Percentiles rank a stretch among this genome's conserved stretches.
Conservation (phyloP, 371 early-diverging fungal species). For the Basidiobolus meristosporus region DNA sequence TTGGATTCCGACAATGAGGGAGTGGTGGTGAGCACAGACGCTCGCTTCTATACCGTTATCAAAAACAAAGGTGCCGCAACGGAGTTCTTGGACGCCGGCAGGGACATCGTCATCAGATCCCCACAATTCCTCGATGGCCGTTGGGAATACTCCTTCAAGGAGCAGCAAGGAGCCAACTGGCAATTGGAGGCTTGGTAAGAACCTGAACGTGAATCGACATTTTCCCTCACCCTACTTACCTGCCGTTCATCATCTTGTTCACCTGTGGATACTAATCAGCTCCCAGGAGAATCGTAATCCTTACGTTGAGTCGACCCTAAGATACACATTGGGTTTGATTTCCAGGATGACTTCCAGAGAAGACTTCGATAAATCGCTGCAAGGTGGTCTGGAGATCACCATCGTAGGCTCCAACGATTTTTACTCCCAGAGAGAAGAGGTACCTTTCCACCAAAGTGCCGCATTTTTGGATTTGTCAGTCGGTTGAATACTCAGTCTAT, state of each 20-base stretch:
- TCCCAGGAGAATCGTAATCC: slow-evolving; percentile 8
- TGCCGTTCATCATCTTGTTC: too few species aligned
- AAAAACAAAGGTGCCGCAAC: slow-evolving; percentile 7
- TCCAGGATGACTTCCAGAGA: slow-evolving; percentile 8
- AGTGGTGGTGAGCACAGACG: slow-evolving; percentile 60
- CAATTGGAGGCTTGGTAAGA: background rate
- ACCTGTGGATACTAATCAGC: background rate
- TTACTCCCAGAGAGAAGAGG: slow-evolving; percentile 70
- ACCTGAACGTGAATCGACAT: too few species aligned
- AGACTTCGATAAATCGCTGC: slow-evolving; percentile 5
- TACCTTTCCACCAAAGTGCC: slow-evolving; percentile 6
- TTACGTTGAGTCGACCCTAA: slow-evolving; percentile 23
- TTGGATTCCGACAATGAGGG: slow-evolving; percentile 64
- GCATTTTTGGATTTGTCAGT: too few species aligned
- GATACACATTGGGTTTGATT: slow-evolving; percentile 18
- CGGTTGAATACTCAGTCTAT: too few species aligned
- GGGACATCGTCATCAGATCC: slow-evolving; percentile 27
- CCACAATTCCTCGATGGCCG: slow-evolving; percentile 50
- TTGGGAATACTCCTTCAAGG: slow-evolving; percentile 25
- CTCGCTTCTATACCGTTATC: slow-evolving; percentile 65
- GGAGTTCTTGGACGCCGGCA: slow-evolving; percentile 1
- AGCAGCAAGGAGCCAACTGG: background rate
- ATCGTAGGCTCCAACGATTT: slow-evolving; percentile 86
- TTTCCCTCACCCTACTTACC: too few species aligned
- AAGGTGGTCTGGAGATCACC: slow-evolving; percentile 32